Evolutionary conservation across 106 monocot genomes (phyloP).

Genomic region (Triglochin maritima): DNA sequence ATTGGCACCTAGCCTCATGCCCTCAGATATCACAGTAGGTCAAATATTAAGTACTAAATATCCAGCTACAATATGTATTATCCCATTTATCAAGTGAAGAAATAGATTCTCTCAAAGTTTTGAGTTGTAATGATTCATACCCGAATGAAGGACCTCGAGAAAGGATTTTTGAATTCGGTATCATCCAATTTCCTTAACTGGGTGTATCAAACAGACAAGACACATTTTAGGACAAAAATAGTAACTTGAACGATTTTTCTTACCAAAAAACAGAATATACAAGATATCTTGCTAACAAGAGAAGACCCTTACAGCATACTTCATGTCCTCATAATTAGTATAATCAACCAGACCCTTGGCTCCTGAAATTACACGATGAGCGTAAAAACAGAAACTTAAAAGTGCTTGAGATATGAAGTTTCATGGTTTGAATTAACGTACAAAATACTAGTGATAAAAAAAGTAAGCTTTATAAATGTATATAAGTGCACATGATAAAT

Average conservation of each 20-base stretch:
- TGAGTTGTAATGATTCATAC: constrained; percentile 10
- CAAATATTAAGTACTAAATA: too few species aligned
- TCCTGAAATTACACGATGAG: constrained; percentile 28
- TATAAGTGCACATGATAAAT: background rate
- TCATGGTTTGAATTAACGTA: background rate
- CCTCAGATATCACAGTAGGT: too few species aligned
- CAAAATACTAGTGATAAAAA: too few species aligned
- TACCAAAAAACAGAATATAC: background rate
- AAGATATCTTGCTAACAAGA: background rate
- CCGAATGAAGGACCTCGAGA: constrained; percentile 59
- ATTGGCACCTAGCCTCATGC: too few species aligned
- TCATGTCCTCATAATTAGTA: constrained; percentile 95
- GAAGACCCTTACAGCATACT: constrained; percentile 60
- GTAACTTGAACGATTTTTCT: background rate
- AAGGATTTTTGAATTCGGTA: constrained; percentile 84
- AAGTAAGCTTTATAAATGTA: too few species aligned
- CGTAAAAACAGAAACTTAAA: background rate
- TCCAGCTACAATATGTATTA: too few species aligned
- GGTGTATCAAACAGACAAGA: constrained; percentile 6
- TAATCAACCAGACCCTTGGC: constrained; percentile 81
- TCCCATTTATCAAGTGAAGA: background rate
- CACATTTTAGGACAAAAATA: background rate
- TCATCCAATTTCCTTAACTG: constrained; percentile 92
- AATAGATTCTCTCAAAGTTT: background rate
- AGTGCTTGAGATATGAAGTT: background rate